Evolutionary conservation across 2,329 filamentous ascomycete species (phyloP), one percentile per base, ranked within the genome.

Genomic region (Hymenoscyphus fraxineus): DNA sequence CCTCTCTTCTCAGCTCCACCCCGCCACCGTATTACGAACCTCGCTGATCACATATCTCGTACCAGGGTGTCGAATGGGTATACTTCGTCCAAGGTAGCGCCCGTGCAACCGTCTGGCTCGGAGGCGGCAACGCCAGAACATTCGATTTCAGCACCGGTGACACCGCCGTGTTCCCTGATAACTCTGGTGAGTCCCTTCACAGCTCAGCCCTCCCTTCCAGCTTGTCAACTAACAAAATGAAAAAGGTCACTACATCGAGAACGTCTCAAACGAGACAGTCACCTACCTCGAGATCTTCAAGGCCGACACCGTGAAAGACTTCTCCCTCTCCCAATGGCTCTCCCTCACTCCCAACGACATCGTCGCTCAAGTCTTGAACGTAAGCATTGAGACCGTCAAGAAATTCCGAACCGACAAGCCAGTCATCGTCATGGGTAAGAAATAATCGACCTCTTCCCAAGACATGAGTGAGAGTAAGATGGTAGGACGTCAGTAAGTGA

Each of bases 1-100:
- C 91, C 4, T 81, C 85, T 41, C 87, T 0, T 41, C 87, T 0
- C 85, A 86, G 41, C 90, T 88, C 0, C 84, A 90, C 38, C 83
- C 91, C 10, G 92, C 89, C 10, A 93, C 89, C 13, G 83, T 93
- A 85, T 80, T n/a, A 89, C 90, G 0, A 81, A 88, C 32, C 92
- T 90, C 0, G 93, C 93, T 72, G 86, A 93, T 78, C 93, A 90
- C 75, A 78, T 82, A 2, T 83, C 87, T 1, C 90, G 90, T 2
- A 90, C 93, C 70, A 88, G 92, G 0, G 90, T 9, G 85, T 87
- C 71, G 85, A 88, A 73, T 88, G 85, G 85, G 80, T 80, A 59
- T 87, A 83, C 74, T 86, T 88, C 76, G 75, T 87, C 7, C 73
- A 80, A 61, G 85, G 85, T 0, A 79, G 79, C 12, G 85, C 80